Evolutionary conservation across 768 basidiomycete species (phyloP).

Genomic region (Coprinopsis cinerea): DNA sequence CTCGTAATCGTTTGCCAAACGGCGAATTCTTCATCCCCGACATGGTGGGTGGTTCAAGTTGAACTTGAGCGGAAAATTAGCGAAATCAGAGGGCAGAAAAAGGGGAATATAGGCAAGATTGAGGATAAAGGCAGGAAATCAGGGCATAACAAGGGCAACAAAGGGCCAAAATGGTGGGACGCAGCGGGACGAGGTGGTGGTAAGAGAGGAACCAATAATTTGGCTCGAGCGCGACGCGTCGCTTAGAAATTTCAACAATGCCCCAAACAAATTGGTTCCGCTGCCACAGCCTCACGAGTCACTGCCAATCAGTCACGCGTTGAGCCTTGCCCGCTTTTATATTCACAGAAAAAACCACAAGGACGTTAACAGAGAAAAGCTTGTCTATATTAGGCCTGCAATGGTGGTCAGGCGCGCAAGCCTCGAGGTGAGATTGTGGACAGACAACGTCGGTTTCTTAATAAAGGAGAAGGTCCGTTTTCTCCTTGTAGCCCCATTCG

Average conservation of each 20-base stretch:
- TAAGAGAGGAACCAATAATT: conserved; percentile 1
- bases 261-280: not conserved
- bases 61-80: not conserved
- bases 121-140: not conserved
- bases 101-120: not conserved
- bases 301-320: too few relatives aligned
- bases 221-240: conserved; percentile 9
- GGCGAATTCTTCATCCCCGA: conserved; percentile 79
- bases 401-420: too few relatives aligned
- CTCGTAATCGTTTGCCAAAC: conserved; percentile 78
- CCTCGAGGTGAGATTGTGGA: too few relatives aligned
- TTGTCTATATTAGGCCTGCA: too few relatives aligned
- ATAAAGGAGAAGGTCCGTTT: too few relatives aligned
- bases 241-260: conserved; percentile 10
- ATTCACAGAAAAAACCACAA: too few relatives aligned
- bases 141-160: conserved; percentile 2
- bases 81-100: not conserved
- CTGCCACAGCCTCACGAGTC: not conserved
- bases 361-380: too few relatives aligned
- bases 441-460: too few relatives aligned
- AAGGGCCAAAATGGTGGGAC: not conserved
- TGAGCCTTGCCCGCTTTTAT: too few relatives aligned
- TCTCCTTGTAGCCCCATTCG: too few relatives aligned
- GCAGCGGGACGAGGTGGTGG: not conserved
- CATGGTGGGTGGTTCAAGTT: conserved; percentile 33